A percentile compares a stretch with the other conserved stretches of the same genome.
Evolutionary conservation across 148 eudicot genomes (phyloP).

Genomic region (Nyssa sinensis): DNA sequence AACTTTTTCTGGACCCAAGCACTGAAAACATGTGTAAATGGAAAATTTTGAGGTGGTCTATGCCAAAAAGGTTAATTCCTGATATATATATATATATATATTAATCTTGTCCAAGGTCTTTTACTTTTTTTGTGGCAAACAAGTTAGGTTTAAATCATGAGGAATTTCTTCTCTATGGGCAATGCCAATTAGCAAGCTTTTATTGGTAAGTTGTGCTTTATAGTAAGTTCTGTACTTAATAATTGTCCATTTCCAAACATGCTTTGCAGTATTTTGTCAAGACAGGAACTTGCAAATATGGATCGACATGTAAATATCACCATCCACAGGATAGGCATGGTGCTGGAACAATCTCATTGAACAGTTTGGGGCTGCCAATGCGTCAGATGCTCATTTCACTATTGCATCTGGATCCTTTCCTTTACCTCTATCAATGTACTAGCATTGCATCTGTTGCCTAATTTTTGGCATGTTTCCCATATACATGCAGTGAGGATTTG

Average conservation of each 20-base stretch:
- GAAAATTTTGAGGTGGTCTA: background rate
- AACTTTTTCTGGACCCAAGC: no score
- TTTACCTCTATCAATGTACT: background rate
- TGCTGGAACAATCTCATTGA: conserved; percentile 39
- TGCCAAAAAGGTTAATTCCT: background rate
- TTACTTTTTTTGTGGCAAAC: background rate
- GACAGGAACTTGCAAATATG: conserved; percentile 81
- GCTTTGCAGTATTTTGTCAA: conserved; percentile 66
- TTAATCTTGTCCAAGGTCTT: background rate
- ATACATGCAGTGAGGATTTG: background rate
- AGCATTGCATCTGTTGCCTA: background rate
- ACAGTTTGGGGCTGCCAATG: conserved; percentile 59
- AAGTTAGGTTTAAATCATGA: background rate
- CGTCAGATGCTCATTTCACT: conserved; percentile 15
- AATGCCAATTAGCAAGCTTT: background rate
- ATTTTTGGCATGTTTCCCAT: background rate
- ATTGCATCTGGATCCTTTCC: background rate
- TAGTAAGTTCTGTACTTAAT: background rate
- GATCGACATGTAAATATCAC: conserved; percentile 64
- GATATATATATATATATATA: no score
- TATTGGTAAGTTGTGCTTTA: no score
- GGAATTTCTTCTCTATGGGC: background rate
- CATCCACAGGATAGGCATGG: conserved; percentile 67
- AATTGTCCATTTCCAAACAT: background rate
- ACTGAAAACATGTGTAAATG: no score